Evolutionary conservation across 2,329 filamentous ascomycete species (phyloP).

Genomic region (Fusarium pseudoanthophilum): DNA sequence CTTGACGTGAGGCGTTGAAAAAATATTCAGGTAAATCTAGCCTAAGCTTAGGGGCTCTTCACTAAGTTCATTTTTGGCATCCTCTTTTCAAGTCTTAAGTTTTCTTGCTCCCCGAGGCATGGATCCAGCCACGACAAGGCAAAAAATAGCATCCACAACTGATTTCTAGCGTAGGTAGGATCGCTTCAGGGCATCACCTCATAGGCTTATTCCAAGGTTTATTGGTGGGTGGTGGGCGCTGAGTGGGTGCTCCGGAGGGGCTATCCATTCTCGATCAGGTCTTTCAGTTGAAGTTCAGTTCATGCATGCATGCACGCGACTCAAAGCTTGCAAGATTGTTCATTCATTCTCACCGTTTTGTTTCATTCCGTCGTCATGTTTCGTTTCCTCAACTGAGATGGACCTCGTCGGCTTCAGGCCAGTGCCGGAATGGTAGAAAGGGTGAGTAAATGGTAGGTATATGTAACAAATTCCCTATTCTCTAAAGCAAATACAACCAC

Average conservation of each 20-base stretch:
- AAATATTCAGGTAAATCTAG: background rate
- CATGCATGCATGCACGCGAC: slow-evolving; percentile 9
- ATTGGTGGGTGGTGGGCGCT: background rate
- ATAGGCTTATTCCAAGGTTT: slow-evolving; percentile 12
- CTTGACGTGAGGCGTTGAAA: background rate
- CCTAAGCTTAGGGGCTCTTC: background rate
- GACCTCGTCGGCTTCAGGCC: slow-evolving; percentile 36
- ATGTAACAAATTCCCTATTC: no score
- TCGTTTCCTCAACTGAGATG: slow-evolving; percentile 19
- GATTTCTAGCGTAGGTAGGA: slow-evolving; percentile 17
- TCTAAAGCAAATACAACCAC: no score
- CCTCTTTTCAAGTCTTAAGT: background rate
- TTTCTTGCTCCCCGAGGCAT: background rate
- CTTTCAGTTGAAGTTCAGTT: slow-evolving; percentile 17
- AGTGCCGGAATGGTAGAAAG: background rate
- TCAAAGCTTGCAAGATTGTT: background rate
- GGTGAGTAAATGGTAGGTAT: no score
- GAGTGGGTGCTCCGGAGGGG: background rate
- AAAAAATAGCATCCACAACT: slow-evolving; percentile 24
- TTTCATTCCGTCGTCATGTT: slow-evolving; percentile 24
- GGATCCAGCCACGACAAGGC: background rate
- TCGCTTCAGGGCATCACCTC: slow-evolving; percentile 12
- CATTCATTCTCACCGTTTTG: slow-evolving; percentile 31
- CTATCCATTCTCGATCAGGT: slow-evolving; percentile 4
- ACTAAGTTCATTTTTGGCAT: background rate